phyloP scores from a whole-genome alignment of 1,284 basidiomycete genomes.

The Gymnopus androsaceus region DNA sequence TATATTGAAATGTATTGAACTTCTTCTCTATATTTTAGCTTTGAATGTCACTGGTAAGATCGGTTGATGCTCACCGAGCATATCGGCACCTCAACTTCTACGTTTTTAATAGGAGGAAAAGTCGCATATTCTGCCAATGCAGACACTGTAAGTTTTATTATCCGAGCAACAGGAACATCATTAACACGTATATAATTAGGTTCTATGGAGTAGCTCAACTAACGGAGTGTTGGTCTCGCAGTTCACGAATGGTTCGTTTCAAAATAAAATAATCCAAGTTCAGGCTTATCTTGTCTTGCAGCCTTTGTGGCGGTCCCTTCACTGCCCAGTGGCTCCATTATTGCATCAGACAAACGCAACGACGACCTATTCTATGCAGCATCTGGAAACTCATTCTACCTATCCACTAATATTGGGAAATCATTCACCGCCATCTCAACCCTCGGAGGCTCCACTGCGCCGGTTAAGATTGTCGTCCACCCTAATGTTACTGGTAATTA shows the following conservation, averaged over 20 bases:
- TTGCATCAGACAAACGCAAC: constrained; percentile 63
- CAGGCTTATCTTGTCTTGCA: not conserved
- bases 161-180: no score
- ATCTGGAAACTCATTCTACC: constrained; percentile 54
- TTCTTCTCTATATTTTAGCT: not conserved
- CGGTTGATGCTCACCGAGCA: not conserved
- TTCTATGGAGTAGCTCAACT: constrained; percentile 55
- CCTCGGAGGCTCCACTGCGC: constrained; percentile 50
- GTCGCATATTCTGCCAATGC: constrained; percentile 60
- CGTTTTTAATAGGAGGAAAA: constrained; percentile 44
- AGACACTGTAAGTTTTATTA: constrained; percentile 54
- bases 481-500: constrained; percentile 54
- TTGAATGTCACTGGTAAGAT: constrained; percentile 15
- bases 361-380: constrained; percentile 61
- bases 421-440: constrained; percentile 48
- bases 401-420: constrained; percentile 55
- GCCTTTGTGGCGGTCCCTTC: constrained; percentile 51
- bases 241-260: constrained; percentile 33
- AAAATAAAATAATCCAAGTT: not conserved
- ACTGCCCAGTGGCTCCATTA: constrained; percentile 52
- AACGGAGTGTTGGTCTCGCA: constrained; percentile 53
- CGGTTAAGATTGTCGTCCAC: constrained; percentile 55
- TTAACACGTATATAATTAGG: no score
- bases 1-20: not conserved
- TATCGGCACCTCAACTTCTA: not conserved